Evolutionary conservation across 2,329 filamentous ascomycete genomes (phyloP).

Genomic region (Aspergillus floridensis): DNA sequence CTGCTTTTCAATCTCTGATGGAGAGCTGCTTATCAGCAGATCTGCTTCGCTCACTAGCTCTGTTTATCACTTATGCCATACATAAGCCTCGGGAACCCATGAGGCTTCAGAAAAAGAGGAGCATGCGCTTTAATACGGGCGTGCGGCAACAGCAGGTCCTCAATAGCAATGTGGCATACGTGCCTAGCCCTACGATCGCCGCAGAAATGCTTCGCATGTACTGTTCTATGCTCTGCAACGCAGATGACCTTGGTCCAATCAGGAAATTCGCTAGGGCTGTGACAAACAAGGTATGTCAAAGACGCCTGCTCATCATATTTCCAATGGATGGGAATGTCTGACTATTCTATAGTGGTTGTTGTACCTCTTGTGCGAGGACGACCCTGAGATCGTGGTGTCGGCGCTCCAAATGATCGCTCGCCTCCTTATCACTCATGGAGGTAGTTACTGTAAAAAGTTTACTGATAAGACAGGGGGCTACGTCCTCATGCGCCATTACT

Average conservation of each 20-base stretch:
- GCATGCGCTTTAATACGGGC: conserved; percentile 35
- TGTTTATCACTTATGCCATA: conserved; percentile 91
- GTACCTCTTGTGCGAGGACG: conserved; percentile 83
- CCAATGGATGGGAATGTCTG: not conserved
- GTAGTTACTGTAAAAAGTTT: conserved; percentile 81
- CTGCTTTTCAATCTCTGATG: conserved; percentile 75
- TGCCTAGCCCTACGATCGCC: conserved; percentile 68
- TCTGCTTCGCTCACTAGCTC: conserved; percentile 77
- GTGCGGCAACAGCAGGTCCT: conserved; percentile 29
- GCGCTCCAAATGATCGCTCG: conserved; percentile 80
- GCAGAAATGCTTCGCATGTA: conserved; percentile 75
- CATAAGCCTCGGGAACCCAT: conserved; percentile 57
- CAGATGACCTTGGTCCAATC: conserved; percentile 65
- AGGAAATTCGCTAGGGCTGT: conserved; percentile 90
- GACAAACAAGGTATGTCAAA: conserved; percentile 74
- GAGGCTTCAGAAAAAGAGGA: conserved; percentile 49
- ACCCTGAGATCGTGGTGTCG: conserved; percentile 76
- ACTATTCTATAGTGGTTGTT: conserved; percentile 69
- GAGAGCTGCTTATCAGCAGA: conserved; percentile 79
- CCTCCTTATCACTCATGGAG: conserved; percentile 77
- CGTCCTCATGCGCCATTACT: conserved; percentile 73
- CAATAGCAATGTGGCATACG: conserved; percentile 34
- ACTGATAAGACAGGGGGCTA: conserved; percentile 84
- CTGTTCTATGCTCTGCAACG: conserved; percentile 72
- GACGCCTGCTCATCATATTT: not conserved